A percentile compares a stretch with the other conserved stretches of the same genome.
Conservation (phyloP, 1,284 basidiomycete species). For the Pseudozyma hubeiensis region DNA sequence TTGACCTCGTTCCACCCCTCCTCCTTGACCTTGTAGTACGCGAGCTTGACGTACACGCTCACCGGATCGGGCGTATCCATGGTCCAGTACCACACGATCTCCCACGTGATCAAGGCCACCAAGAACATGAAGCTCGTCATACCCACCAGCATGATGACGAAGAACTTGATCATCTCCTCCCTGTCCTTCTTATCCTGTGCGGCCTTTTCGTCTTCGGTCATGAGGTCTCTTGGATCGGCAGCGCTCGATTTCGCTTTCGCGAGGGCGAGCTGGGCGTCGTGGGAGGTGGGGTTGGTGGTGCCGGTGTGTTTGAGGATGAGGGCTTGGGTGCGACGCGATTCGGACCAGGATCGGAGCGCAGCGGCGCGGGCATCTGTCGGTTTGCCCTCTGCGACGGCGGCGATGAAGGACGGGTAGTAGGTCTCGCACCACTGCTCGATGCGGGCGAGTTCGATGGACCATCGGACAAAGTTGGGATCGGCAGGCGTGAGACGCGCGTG, state of each 20-base stretch:
- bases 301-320: slow-evolving; percentile 22
- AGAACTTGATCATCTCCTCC: slow-evolving; percentile 53
- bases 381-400: slow-evolving; percentile 22
- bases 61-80: slow-evolving; percentile 58
- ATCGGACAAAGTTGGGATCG: slow-evolving; percentile 81
- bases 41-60: not conserved
- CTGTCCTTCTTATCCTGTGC: slow-evolving; percentile 38
- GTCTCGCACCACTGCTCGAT: slow-evolving; percentile 67
- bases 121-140: slow-evolving; percentile 50
- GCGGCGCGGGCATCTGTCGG: slow-evolving; percentile 45
- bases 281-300: not conserved
- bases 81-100: slow-evolving; percentile 54
- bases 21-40: slow-evolving; percentile 4
- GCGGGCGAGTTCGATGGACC: slow-evolving; percentile 61
- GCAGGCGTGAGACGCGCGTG: slow-evolving; percentile 81
- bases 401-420: slow-evolving; percentile 63
- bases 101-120: slow-evolving; percentile 52
- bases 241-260: slow-evolving; percentile 9
- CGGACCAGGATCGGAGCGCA: slow-evolving; percentile 48
- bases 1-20: slow-evolving; percentile 13
- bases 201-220: slow-evolving; percentile 40
- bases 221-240: slow-evolving; percentile 29
- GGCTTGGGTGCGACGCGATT: slow-evolving; percentile 26
- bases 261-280: slow-evolving; percentile 11
- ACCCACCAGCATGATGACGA: slow-evolving; percentile 45